Evolutionary conservation across 495 filamentous ascomycete species (phyloP).

Genomic region (Aspergillus asperescens): DNA sequence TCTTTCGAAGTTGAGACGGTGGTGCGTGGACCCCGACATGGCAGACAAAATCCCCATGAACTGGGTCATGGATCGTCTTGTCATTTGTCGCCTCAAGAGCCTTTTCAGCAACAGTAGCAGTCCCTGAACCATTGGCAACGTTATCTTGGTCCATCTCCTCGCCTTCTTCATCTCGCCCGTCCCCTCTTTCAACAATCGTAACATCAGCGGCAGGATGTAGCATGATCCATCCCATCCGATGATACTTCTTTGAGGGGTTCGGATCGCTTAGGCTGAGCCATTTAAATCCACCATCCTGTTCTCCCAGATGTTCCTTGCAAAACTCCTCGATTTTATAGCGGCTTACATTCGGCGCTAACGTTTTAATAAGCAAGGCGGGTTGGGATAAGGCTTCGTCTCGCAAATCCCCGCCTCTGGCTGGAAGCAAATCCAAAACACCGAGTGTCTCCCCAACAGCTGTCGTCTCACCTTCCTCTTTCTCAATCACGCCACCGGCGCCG

Average conservation of each 20-base stretch:
- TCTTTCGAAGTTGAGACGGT: conserved; percentile 80
- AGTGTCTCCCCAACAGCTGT: conserved; percentile 87
- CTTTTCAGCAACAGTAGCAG: conserved; percentile 61
- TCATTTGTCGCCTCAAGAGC: conserved; percentile 91
- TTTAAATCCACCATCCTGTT: conserved; percentile 80
- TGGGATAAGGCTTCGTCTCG: conserved; percentile 77
- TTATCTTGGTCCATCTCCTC: conserved; percentile 47
- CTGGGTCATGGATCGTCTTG: conserved; percentile 90
- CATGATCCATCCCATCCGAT: conserved; percentile 98
- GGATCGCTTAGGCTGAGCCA: conserved; percentile 93
- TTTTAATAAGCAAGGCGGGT: conserved; percentile 95
- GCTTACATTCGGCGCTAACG: conserved; percentile 91
- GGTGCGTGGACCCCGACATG: conserved; percentile 95
- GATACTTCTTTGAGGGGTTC: conserved; percentile 92
- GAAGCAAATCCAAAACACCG: conserved; percentile 82
- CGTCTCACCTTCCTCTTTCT: conserved; percentile 92
- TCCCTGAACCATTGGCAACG: conserved; percentile 21
- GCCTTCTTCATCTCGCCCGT: conserved; percentile 59
- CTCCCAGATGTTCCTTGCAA: conserved; percentile 85
- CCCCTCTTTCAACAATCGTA: conserved; percentile 49
- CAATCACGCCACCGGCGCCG: conserved; percentile 75
- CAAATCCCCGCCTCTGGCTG: conserved; percentile 70
- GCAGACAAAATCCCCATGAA: conserved; percentile 90
- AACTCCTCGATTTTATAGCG: conserved; percentile 89
- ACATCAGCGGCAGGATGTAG: conserved; percentile 71